Base-by-base conservation (phyloP, 73 alveolate genomes). In the Uronychia binucleata region DNA sequence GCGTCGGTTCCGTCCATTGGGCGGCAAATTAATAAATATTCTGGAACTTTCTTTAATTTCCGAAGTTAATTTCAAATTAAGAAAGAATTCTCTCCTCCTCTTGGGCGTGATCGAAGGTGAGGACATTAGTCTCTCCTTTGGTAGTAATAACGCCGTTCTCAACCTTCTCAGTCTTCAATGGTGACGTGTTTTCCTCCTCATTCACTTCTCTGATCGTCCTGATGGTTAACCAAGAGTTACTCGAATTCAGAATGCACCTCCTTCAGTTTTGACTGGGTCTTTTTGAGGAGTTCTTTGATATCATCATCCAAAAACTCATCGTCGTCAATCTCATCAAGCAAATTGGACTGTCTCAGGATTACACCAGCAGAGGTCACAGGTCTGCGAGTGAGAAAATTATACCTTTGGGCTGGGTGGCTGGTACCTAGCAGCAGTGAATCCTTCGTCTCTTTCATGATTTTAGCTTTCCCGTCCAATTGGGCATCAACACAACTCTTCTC, bases 1-100 rank as follows among this genome's bases (percentile, higher is more conserved):
- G 99, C 99, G 81, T 95, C 96, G 33, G 98, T 96, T 60, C 99
- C 91, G 94, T 97, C 99, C 98, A 95, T 95, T 46, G 19, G 19
- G 67, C 67, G 67, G 67, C 19, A 46, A 46, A 11, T 46, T 46
- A 46, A 46, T n/a, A n/a, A 46, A 46, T 46, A 46, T 46, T 46
- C 67, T 46, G 67, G 67, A 46, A 46, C 5, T 46, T 46, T 46
- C 67, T 46, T 19, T 46, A 46, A 46, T 5, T 11, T 46, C n/a
- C n/a, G n/a, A n/a, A 46, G 19, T 46, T 46, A 46, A 46, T 46
- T 11, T 46, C 67, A 19, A n/a, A n/a, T 46, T 46, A 46, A 46
- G 67, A 46, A 46, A 46, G 67, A 46, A 46, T 46, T 46, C 67
- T 46, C 67, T 46, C 67, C 67, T 46, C 67, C 19, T 19, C 67